Percentiles rank a stretch among this genome's conserved stretches.
Evolutionary conservation across 2,329 filamentous ascomycete species (phyloP).

Genomic region (Cylindrodendrum hubeiense): DNA sequence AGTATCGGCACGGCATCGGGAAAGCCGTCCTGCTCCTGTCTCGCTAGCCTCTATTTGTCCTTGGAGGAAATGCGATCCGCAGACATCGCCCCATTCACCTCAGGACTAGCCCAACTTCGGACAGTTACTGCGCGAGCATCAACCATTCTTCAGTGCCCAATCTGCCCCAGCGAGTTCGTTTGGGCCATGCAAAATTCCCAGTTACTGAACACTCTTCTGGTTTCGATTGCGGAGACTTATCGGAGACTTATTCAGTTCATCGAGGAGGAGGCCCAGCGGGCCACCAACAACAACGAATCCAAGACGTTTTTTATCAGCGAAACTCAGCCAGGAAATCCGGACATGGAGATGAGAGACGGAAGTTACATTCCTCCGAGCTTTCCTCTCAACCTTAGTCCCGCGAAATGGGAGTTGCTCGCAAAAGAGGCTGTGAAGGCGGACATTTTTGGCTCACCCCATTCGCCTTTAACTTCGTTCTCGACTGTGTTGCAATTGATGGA

Average conservation of each 20-base stretch:
- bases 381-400: constrained; percentile 29
- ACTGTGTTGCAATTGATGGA: constrained; percentile 40
- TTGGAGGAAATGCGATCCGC: constrained; percentile 40
- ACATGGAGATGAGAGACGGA: not conserved
- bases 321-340: not conserved
- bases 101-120: constrained; percentile 31
- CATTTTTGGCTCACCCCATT: constrained; percentile 27
- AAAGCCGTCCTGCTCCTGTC: constrained; percentile 38
- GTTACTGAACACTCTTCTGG: constrained; percentile 39
- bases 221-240: constrained; percentile 41
- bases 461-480: constrained; percentile 18
- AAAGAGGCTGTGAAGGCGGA: constrained; percentile 39
- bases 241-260: constrained; percentile 38
- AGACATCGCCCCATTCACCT: constrained; percentile 33
- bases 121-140: constrained; percentile 31
- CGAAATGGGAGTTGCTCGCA: constrained; percentile 34
- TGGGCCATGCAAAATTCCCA: constrained; percentile 46
- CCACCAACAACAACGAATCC: constrained; percentile 28
- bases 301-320: constrained; percentile 35
- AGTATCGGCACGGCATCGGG: constrained; percentile 17
- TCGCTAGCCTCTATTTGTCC: constrained; percentile 40
- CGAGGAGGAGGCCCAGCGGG: constrained; percentile 35
- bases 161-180: constrained; percentile 40
- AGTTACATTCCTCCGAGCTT: constrained; percentile 3
- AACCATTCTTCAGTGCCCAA: constrained; percentile 34